phyloP scores from a whole-genome alignment of 2,329 filamentous ascomycete genomes.

The Penicillium sp. region DNA sequence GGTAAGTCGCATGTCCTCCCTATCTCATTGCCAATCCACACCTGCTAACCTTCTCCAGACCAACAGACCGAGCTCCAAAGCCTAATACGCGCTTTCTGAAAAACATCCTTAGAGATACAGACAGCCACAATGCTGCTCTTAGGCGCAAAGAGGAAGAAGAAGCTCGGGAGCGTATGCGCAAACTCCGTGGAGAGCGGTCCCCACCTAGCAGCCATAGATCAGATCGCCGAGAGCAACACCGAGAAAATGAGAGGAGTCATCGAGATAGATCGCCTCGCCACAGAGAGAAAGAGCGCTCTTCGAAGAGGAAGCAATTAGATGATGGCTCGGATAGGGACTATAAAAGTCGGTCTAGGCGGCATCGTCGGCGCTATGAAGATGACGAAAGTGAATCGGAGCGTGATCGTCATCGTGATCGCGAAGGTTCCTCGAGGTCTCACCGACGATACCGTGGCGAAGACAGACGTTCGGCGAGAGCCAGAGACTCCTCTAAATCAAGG shows the following conservation, averaged over 20 bases:
- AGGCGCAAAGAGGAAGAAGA: slow-evolving; percentile 81
- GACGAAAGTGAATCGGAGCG: slow-evolving; percentile 12
- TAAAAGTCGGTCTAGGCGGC: slow-evolving; percentile 16
- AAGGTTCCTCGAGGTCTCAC: slow-evolving; percentile 1
- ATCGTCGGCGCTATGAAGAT: slow-evolving; percentile 15
- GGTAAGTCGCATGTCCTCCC: slow-evolving; percentile 37
- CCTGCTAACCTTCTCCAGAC: slow-evolving; percentile 41
- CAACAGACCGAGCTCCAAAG: slow-evolving; percentile 66
- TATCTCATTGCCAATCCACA: slow-evolving; percentile 2
- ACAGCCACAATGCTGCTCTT: slow-evolving; percentile 82
- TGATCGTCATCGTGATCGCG: background rate
- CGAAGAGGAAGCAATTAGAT: slow-evolving; percentile 26
- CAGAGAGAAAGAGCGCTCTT: slow-evolving; percentile 21
- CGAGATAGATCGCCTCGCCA: slow-evolving; percentile 4
- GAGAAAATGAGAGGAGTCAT: slow-evolving; percentile 20
- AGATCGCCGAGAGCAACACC: slow-evolving; percentile 19
- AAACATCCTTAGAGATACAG: slow-evolving; percentile 82
- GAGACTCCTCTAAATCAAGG: slow-evolving; percentile 21
- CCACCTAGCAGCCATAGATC: slow-evolving; percentile 39
- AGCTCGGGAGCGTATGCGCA: slow-evolving; percentile 64
- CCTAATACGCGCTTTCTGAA: slow-evolving; percentile 88
- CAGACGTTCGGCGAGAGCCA: slow-evolving; percentile 11
- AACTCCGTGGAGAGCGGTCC: slow-evolving; percentile 45
- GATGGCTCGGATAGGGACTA: slow-evolving; percentile 16
- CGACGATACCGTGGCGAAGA: slow-evolving; percentile 8